These are phyloP conservation scores for Podospora pseudopauciseta DNA, from an alignment of 495 filamentous ascomycete species.

Conservation along the genomic window DNA sequence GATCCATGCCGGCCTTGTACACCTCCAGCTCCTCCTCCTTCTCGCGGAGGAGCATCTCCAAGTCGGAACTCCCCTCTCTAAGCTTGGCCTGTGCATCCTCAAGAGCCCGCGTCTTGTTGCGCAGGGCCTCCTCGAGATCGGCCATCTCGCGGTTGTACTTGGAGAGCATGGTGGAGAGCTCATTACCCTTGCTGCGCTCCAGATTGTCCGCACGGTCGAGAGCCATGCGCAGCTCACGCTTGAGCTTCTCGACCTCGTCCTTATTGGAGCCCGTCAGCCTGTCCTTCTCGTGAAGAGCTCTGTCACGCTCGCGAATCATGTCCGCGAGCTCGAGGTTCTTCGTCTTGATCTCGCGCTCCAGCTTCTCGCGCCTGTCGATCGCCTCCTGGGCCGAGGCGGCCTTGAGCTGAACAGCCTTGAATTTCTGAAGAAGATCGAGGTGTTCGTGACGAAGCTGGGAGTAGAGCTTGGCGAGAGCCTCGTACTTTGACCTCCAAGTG, in stretches of 20 bases:
- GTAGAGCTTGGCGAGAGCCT: slow-evolving; percentile 93
- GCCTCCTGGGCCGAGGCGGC: slow-evolving; percentile 95
- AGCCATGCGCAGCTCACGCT: slow-evolving; percentile 92
- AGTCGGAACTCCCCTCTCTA: slow-evolving; percentile 76
- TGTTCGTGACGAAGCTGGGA: slow-evolving; percentile 94
- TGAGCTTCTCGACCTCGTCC: slow-evolving; percentile 92
- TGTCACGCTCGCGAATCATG: slow-evolving; percentile 96
- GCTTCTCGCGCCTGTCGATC: slow-evolving; percentile 88
- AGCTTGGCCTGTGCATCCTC: slow-evolving; percentile 78
- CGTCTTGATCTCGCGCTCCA: slow-evolving; percentile 95
- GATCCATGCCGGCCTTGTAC: slow-evolving; percentile 94
- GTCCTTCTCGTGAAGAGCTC: slow-evolving; percentile 91
- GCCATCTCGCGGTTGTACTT: slow-evolving; percentile 97
- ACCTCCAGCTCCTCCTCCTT: slow-evolving; percentile 98
- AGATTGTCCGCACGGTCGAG: slow-evolving; percentile 89
- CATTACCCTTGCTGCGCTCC: slow-evolving; percentile 86
- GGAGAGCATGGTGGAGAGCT: slow-evolving; percentile 87
- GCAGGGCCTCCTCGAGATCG: slow-evolving; percentile 87
- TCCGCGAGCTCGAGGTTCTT: slow-evolving; percentile 97
- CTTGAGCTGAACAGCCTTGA: slow-evolving; percentile 92
- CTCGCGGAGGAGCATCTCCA: slow-evolving; percentile 76
- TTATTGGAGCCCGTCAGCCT: slow-evolving; percentile 77
- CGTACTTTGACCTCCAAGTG: slow-evolving; percentile 95
- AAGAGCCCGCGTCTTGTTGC: slow-evolving; percentile 81
- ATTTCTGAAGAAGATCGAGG: slow-evolving; percentile 88